Conservation (phyloP, 371 early-diverging fungal genomes). For the Coemansia sp. region DNA sequence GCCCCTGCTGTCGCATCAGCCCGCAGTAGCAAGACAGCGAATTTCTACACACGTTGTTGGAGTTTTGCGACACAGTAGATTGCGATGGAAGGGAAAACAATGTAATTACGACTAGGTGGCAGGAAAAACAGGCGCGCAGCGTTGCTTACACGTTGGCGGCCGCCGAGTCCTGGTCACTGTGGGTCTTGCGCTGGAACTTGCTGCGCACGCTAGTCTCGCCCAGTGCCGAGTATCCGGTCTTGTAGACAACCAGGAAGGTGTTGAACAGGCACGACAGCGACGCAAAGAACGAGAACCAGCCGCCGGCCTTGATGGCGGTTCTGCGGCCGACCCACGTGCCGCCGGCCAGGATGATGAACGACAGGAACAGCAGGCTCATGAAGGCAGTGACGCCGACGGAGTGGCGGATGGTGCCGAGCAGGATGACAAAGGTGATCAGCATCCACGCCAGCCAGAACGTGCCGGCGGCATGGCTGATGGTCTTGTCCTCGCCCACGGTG, state of each 20-base stretch:
- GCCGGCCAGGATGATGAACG: conserved; percentile 42
- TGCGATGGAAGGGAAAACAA: neutral
- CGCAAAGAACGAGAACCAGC: conserved; percentile 52
- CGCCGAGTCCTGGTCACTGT: conserved; percentile 32
- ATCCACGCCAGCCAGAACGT: conserved; percentile 52
- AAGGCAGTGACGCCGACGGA: conserved; percentile 38
- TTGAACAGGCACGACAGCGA: conserved; percentile 46
- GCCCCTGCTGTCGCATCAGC: too few relatives aligned
- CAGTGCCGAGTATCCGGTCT: conserved; percentile 43
- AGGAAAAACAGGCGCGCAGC: neutral
- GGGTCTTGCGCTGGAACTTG: conserved; percentile 35
- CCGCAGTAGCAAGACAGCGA: neutral
- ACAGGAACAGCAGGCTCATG: conserved; percentile 40
- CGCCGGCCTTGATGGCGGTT: conserved; percentile 44
- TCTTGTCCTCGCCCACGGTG: conserved; percentile 49
- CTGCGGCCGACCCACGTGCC: conserved; percentile 47
- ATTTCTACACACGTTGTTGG: neutral
- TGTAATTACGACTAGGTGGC: neutral
- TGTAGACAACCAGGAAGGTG: conserved; percentile 40
- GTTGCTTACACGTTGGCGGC: conserved; percentile 26
- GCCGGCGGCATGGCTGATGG: conserved; percentile 49
- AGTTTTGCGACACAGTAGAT: neutral
- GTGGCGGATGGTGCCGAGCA: conserved; percentile 44
- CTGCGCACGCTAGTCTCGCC: conserved; percentile 21
- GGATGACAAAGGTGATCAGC: conserved; percentile 45